Evolutionary conservation across 306 rosid species (phyloP).

Genomic region (Hylodesmum podocarpum): DNA sequence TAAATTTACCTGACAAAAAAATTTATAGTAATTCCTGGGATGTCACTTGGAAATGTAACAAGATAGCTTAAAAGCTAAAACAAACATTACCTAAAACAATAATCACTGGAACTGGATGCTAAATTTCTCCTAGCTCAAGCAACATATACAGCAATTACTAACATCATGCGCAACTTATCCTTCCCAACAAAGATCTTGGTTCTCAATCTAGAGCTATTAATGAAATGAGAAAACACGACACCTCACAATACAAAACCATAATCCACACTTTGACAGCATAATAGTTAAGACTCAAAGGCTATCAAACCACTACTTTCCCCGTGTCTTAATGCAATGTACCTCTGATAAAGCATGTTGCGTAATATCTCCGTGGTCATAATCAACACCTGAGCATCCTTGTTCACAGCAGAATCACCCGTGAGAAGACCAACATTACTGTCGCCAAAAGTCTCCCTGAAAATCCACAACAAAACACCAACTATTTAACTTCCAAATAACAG

Average conservation of each 20-base stretch:
- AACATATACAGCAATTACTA: neutral
- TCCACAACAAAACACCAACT: slow-evolving; percentile 19
- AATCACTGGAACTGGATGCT: slow-evolving; percentile 6
- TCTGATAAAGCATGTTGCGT: slow-evolving; percentile 96
- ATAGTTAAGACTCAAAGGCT: neutral
- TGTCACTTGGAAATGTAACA: neutral
- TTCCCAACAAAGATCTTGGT: slow-evolving; percentile 4
- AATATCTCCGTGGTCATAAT: slow-evolving; percentile 97
- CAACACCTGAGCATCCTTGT: slow-evolving; percentile 88
- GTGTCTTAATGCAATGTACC: slow-evolving; percentile 44
- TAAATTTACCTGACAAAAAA: neutral
- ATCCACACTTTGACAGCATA: neutral
- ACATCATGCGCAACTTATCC: neutral
- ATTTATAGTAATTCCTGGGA: neutral
- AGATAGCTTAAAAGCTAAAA: neutral
- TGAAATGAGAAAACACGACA: neutral
- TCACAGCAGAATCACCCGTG: slow-evolving; percentile 86
- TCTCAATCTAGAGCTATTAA: slow-evolving; percentile 3
- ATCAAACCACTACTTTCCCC: neutral
- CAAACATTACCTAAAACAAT: neutral
- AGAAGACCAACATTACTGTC: slow-evolving; percentile 89
- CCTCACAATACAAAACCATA: neutral
- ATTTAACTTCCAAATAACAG: neutral
- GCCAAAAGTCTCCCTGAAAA: slow-evolving; percentile 81
- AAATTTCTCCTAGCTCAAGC: neutral